These are phyloP conservation scores for Teratosphaeria gauchensis DNA, from an alignment of 2,329 filamentous ascomycete genomes.

Conservation along the genomic window DNA sequence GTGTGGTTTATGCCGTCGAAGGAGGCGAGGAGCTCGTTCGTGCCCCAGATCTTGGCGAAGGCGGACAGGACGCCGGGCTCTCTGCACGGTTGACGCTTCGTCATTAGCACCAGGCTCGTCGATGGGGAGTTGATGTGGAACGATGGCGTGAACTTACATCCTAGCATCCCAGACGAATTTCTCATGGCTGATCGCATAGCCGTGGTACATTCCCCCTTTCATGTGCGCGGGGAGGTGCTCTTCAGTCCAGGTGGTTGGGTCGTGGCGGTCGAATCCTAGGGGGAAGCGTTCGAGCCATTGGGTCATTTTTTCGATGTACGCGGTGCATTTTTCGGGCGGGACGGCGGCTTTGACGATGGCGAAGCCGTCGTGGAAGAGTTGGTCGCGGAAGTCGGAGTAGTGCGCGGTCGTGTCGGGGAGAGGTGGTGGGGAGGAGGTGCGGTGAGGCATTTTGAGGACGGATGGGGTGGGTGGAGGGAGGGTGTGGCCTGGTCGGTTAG, in stretches of 20 bases:
- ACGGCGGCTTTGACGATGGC: neutral
- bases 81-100: no score
- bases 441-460: no score
- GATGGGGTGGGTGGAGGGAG: no score
- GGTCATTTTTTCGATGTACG: no score
- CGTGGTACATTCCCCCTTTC: neutral
- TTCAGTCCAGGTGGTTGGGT: neutral
- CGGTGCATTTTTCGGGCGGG: neutral
- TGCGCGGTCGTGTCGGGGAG: no score
- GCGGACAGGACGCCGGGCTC: neutral
- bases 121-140: no score
- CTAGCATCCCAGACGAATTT: neutral
- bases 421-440: no score
- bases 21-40: neutral
- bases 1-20: neutral
- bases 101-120: no score
- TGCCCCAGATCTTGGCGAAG: neutral
- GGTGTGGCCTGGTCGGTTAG: no score
- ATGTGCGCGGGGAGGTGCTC: neutral
- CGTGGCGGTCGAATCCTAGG: neutral
- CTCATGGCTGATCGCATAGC: neutral
- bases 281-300: neutral
- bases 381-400: neutral
- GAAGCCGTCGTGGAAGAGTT: neutral
- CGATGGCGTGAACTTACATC: no score